These are phyloP conservation scores for Suillus americanus DNA, from an alignment of 768 basidiomycete species.

Conservation along the genomic window DNA sequence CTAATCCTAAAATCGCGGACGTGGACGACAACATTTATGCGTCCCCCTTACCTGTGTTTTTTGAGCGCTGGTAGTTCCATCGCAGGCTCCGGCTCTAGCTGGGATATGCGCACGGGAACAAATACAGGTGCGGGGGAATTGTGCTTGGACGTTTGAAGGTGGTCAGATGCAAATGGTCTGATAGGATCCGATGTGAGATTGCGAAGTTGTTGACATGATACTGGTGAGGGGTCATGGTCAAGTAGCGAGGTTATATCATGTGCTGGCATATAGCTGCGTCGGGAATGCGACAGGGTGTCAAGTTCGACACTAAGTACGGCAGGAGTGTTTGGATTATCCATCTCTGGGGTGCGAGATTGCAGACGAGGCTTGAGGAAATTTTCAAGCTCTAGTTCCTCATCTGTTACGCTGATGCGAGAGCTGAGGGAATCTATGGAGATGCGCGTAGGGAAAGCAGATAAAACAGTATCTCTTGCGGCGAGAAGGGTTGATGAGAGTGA, in stretches of 20 bases:
- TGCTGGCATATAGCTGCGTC: background rate
- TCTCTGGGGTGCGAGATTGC: background rate
- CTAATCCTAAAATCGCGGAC: background rate
- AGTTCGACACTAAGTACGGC: background rate
- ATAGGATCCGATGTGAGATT: background rate
- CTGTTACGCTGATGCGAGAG: conserved; percentile 22
- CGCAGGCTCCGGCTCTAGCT: conserved; percentile 32
- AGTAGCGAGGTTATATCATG: conserved; percentile 1
- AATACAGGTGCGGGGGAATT: conserved; percentile 17
- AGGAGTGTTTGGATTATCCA: background rate
- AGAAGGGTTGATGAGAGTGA: conserved; percentile 18
- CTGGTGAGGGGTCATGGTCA: background rate
- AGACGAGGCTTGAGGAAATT: conserved; percentile 12
- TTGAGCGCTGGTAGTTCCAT: conserved; percentile 27
- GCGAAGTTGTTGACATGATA: conserved; percentile 5
- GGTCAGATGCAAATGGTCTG: background rate
- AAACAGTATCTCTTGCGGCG: conserved; percentile 20
- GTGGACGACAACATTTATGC: background rate
- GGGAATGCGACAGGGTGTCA: background rate
- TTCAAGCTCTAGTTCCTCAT: conserved; percentile 30
- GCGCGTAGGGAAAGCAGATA: conserved; percentile 27
- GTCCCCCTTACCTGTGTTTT: background rate
- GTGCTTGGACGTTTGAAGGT: conserved; percentile 6
- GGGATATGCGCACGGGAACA: conserved; percentile 29
- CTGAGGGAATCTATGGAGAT: conserved; percentile 30